Base-by-base conservation (phyloP, 1,284 basidiomycete genomes). In the Ganoderma multipileum region DNA sequence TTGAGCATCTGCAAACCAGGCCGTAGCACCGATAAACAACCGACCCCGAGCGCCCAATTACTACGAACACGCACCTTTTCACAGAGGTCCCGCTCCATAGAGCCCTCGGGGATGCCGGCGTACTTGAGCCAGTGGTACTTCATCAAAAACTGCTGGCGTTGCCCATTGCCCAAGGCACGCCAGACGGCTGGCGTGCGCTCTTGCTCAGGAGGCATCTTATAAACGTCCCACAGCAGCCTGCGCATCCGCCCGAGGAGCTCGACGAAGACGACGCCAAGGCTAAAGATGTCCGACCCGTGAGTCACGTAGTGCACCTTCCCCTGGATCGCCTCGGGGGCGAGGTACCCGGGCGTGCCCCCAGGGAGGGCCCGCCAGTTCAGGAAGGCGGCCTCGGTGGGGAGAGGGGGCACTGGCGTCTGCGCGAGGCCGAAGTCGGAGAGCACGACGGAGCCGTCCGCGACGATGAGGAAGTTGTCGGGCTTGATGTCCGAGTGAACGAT, bases 401-500 rank as follows among this genome's bases (percentile, higher is more conserved):
- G 30, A 39, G 50, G 9, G 12, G 52, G n/a, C 11, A 87, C 88
- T 1, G 68, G 55, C 11, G 18, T 54, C 36, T 60, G 59, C 18
- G 61, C 62, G 23, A 91, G 80, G 0, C 90, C 90, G 76, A 91
- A 91, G 77, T 92, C 90, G n/a, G 86, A 85, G 36, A 92, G 82
- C 72, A 90, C 87, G 67, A 91, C 79, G 70, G 76, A 73, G 38
- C 82, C 86, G 65, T 84, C 81, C 0, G 79, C 76, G 52, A 83
- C 83, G 23, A 90, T 79, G 18, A 90, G 79, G 33, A 89, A 77
- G 76, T 91, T 91, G 72, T 90, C 89, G 0, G 89, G 90, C 76
- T 91, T 92, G 71, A 92, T 81, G 75, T 91, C 90, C 38, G 89
- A 85, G 75, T 92, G 90, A 61, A 88, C 86, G 61, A 91, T 86